Evolutionary conservation across 2,329 filamentous ascomycete genomes (phyloP), one percentile per base, ranked within the genome.

Genomic region (Cercospora sp.): DNA sequence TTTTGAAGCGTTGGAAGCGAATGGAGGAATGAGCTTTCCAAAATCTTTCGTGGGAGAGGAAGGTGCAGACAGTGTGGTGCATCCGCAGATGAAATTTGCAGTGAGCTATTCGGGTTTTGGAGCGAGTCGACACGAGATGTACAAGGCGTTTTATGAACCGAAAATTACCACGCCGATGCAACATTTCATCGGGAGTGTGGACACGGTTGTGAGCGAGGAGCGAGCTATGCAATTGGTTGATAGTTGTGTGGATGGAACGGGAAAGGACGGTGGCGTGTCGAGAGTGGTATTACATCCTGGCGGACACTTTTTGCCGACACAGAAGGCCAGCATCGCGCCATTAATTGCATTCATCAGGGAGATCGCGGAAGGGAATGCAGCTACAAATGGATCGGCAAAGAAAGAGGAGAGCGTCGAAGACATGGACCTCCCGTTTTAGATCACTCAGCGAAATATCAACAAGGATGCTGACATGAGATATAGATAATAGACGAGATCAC

Each of bases 151-250:
- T 69, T 96, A 92, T 77, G 87, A 92, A 73, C 92, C 92, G 16
- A 85, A 86, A 77, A 90, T 97, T 68, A 79, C 77, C 70, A 97
- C 94, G 68, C 91, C 92, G 0, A 88, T 91, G 70, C 78, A 97
- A 80, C 93, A 97, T 81, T 90, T 93, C 73, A 79, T 97, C 28
- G 94, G 94, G 0, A 90, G 88, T 64, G 82, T 97, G 73, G 94
- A 97, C 81, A 92, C 90, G 2, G 92, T 97, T 0, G 94, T 98
- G 0, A 91, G 93, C 33, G 94, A 97, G 82, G 80, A 80, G 63
- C 83, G 92, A 75, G 92, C 88, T 78, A 82, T 86, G 74, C 86
- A 83, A 23, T 80, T 97, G 67, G 84, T 91, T 2, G 88, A 93
- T 26, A 84, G 85, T 58, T 92, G 89, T 78, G 85, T 74, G n/a